Evolutionary conservation across 495 filamentous ascomycete species (phyloP), one percentile per base, ranked within the genome.

Genomic region (Pseudotulostoma volvatum): DNA sequence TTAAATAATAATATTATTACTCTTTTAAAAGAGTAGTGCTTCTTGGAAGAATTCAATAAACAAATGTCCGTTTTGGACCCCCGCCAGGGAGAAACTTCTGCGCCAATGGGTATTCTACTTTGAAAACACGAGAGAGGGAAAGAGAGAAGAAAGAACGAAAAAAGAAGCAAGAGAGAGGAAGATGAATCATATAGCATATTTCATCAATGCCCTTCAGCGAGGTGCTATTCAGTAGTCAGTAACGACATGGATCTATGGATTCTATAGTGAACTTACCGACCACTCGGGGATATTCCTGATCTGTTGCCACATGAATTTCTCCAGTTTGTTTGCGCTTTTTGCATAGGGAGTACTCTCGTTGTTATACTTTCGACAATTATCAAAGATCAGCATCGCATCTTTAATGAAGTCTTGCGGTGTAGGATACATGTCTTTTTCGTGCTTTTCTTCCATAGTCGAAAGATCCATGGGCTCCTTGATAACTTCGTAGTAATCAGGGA

Each of bases 391-490:
- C 55, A 76, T 78, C 18, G 90, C 85, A 56, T 97, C 90, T 39
- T 71, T 74, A 60, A 90, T 78, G 51, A 97, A 96, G 41, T 96
- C 90, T 48, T 96, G 87, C 5, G 87, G 85, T 0, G 74, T 84
- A 7, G 74, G 73, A 51, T 97, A 97, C 52, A 81, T 73, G 56
- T 97, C 92, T 34, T 84, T 84, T 49, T 96, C 88, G 37, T 92
- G 79, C 59, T 93, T 92, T 43, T 75, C 74, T 54, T 97, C 90
- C 92, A 97, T 96, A 7, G 88, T 94, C 18, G 70, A 75, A 31
- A 97, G 64, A 55, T 97, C 90, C 90, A 97, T 97, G 9, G 90
- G 92, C 58, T 94, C 84, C 54, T 85, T 81, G 64, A 97, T 96
- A 30, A 96, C 88, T 45, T 93, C 84, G 64, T 96, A 97, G 63